Evolutionary conservation across 768 basidiomycete genomes (phyloP), one percentile per base, ranked within the genome.

Genomic region (Hypsizygus marmoreus): DNA sequence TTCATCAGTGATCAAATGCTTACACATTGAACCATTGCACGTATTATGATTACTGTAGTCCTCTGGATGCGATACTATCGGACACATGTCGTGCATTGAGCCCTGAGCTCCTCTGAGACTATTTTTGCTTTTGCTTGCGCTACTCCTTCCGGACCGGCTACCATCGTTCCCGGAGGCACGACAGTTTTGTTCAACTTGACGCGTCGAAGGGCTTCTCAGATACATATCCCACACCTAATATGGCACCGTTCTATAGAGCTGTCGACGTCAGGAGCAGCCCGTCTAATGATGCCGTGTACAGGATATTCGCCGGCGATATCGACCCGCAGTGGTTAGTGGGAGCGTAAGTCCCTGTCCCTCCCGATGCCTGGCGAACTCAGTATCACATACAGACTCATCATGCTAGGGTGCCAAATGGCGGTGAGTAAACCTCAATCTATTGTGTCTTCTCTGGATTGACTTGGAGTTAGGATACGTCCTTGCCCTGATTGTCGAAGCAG

Each of bases 361-460:
- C 37, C 29, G 25, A 20, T 37, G 29, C 49, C 32, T 37, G 28
- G 44, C 45, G n/a, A 41, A 29, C 42, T 42, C 26, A 49, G 47
- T 43, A 20, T 22, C 17, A 31, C 34, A 31, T 36, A 22, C 45
- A 41, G 39, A 34, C 19, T 11, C 20, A 22, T 8, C 16, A 30
- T 14, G 24, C 13, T 51, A 82, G 81, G 29, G 60, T 81, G 39
- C 71, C 80, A 3, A 77, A 81, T 57, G 80, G 81, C 65, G 80
- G 81, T 77, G 33, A 39, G 47, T 54, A 5, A 19, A 25, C 20
- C 13, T 36, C 32, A n/a, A 13, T 2, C 2, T 37, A 4, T 24
- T 14, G 13, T 40, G 28, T 28, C 11, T 17, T 14, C 25, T 30
- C 3, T 3, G 13, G 20, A n/a, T 19, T 50, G 14, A 47, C 42